phyloP scores from a whole-genome alignment of 2,329 filamentous ascomycete genomes.

The Arthrinium phaeospermum region DNA sequence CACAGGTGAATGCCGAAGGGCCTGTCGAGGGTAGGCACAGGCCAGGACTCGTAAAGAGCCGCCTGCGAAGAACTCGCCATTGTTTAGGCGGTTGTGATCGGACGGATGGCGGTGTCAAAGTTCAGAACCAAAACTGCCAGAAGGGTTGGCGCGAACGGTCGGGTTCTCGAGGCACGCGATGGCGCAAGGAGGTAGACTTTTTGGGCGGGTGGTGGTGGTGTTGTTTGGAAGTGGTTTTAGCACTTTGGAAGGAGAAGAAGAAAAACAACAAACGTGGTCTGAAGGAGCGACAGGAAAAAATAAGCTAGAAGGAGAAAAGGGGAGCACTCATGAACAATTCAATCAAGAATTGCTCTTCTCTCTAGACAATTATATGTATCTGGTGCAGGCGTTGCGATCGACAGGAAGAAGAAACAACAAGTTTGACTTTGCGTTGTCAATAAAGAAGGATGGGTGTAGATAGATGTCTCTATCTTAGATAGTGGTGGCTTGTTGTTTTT shows the following conservation, averaged over 20 bases:
- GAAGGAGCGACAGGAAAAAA: conserved; percentile 15
- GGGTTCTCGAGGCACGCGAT: conserved; percentile 7
- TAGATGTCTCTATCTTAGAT: neutral
- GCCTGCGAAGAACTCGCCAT: conserved; percentile 38
- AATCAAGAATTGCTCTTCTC: conserved; percentile 19
- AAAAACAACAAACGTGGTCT: conserved; percentile 8
- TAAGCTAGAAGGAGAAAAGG: conserved; percentile 17
- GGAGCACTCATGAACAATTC: conserved; percentile 14
- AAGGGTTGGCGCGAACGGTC: conserved; percentile 4
- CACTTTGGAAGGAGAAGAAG: neutral
- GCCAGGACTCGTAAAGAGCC: conserved; percentile 60
- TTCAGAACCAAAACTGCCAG: neutral
- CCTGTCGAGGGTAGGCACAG: conserved; percentile 83
- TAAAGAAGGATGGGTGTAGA: neutral
- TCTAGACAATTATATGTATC: conserved; percentile 8
- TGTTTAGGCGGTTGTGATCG: neutral
- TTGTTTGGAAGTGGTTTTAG: neutral
- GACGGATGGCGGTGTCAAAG: neutral
- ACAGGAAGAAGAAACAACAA: conserved; percentile 14
- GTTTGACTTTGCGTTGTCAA: conserved; percentile 15
- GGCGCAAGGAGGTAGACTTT: conserved; percentile 9
- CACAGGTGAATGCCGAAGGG: conserved; percentile 92
- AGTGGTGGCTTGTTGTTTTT: conserved; percentile 8
- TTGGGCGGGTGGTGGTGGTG: neutral
- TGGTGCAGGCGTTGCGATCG: neutral